Base-by-base conservation (phyloP, 2,329 filamentous ascomycete species). In the Sporothrix schenckii region DNA sequence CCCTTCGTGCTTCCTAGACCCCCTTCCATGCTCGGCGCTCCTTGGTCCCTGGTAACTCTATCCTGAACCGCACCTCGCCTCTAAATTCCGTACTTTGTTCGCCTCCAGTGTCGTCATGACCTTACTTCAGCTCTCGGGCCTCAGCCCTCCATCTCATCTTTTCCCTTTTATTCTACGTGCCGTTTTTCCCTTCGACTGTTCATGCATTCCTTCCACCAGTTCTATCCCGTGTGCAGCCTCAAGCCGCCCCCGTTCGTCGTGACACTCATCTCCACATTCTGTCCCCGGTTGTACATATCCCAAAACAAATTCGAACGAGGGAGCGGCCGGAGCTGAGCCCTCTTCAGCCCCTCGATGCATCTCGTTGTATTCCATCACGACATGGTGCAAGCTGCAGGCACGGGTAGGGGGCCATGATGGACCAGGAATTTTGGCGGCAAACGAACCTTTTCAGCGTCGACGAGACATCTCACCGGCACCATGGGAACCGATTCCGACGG, bases 11-110 rank as follows among this genome's bases (percentile, higher is more conserved):
- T 50, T 13, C 60, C 24, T n/a, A 27, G 41, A 30, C 44, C 24
- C 24, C 30, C 21, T 10, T 53, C 13, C 2, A 13, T 27, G 52
- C 47, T 61, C 30, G 39, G 39, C n/a, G 34, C 58, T 44, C 58
- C 60, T 65, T n/a, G 58, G 13, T 24, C 41, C 60, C 34, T 44
- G 44, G 14, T 49, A 10, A 16, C 60, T 14, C 60, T 44, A 65
- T 65, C 44, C 60, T 44, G 60, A 65, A n/a, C 60, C 24, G 44
- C 60, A 50, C 44, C 44, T 50, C n/a, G 21, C 60, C 41, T 50
- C 50, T 30, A 16, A 3, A n/a, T 44, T 13, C 11, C 39, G 13
- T 19, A 14, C n/a, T 44, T n/a, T 61, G 21, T 61, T 34, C 56
- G 21, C 56, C n/a, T 30, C 14, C 9, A 7, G 24, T 4, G 9